Evolutionary conservation across 2,329 filamentous ascomycete species (phyloP), one percentile per base, ranked within the genome.

Genomic region (Arthrinium puccinioides): DNA sequence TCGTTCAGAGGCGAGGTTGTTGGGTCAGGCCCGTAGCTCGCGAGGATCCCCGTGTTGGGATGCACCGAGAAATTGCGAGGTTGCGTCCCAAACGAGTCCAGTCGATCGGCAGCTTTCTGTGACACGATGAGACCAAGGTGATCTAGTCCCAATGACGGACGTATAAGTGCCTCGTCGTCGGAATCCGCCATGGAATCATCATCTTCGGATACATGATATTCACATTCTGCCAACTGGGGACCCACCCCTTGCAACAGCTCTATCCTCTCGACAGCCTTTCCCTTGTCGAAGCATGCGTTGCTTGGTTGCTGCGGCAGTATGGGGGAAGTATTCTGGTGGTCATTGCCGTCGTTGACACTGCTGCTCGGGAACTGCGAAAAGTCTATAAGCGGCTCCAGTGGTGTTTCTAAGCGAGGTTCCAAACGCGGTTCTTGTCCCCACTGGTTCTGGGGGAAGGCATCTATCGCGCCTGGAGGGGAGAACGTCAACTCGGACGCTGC

Each of bases 1-100:
- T 96, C 87, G 48, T 81, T 85, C 20, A 96, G 65, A 21, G 92
- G 89, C 26, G 82, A 82, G 21, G 76, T 76, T 16, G 71, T 63
- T 4, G 77, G 72, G 1, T 77, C 76, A 5, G 83, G 82, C 27
- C 72, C 69, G 49, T 89, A 88, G 3, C 74, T 78, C 11, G 78
- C 70, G 31, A 88, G 66, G 21, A 71, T 64, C 38, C 70, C 62
- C 24, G 67, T 66, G 13, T 67, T 58, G 1, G 64, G 64, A 48
- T 69, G 67, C 4, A 63, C 59, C 4, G 67, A 66, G 47, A 76
- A 76, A 5, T 67, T 66, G 40, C 70, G 62, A 30, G 72, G 59
- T 14, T 63, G 62, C 0, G 66, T 68, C 6, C 66, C 68, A 39
- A 66, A 61, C 19, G 63, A 51, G 39, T 68, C 65, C 29, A 62